Evolutionary conservation across 176 grass and related monocot genomes (phyloP).

Genomic region (Hyparrhenia diplandra): DNA sequence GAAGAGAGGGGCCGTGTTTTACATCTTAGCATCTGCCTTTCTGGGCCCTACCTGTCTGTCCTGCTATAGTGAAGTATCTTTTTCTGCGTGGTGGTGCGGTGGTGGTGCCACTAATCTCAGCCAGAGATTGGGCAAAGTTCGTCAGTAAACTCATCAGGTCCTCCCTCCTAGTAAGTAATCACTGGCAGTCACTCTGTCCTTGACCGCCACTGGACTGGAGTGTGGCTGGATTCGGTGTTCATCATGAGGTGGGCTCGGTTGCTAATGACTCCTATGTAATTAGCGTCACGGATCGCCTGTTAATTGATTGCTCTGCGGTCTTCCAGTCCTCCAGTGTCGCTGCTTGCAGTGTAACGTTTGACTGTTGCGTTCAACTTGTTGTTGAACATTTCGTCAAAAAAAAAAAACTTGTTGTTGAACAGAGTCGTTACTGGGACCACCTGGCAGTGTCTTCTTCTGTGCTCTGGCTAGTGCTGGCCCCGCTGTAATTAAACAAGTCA

Average conservation of each 20-base stretch:
- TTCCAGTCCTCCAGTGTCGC: neutral
- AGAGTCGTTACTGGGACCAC: neutral
- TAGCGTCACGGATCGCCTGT: constrained; percentile 18
- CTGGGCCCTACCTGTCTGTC: constrained; percentile 26
- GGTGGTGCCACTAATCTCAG: neutral
- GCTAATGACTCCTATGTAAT: too few species aligned
- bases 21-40: constrained; percentile 13
- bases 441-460: constrained; percentile 13
- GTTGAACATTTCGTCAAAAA: too few species aligned
- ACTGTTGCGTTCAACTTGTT: too few species aligned
- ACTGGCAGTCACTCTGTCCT: neutral
- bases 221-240: neutral
- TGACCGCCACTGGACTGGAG: neutral
- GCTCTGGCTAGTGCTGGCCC: neutral
- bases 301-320: constrained; percentile 10
- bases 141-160: neutral
- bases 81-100: too few species aligned
- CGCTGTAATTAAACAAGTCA: too few species aligned
- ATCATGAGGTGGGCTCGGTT: constrained; percentile 1
- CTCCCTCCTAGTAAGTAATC: neutral
- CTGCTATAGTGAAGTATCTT: too few species aligned
- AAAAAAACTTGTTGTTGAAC: too few species aligned
- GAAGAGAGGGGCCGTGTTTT: neutral
- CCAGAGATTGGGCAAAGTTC: neutral
- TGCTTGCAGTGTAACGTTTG: neutral